phyloP scores from a whole-genome alignment of 1,284 basidiomycete genomes.

The Ustilago xerochloae region DNA sequence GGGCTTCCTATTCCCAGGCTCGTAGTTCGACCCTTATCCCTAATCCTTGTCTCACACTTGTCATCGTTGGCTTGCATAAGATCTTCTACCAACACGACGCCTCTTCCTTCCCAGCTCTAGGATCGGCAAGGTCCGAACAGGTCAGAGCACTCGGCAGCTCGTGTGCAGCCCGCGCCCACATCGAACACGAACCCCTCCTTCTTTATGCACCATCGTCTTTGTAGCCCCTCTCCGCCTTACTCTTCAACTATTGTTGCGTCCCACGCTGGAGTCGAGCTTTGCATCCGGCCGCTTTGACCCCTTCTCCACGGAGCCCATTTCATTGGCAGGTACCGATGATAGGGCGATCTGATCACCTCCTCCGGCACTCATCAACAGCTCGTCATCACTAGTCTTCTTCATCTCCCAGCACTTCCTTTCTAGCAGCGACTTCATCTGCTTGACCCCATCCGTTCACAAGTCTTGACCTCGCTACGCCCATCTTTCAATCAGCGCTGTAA shows the following conservation, averaged over 20 bases:
- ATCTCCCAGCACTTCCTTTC: not conserved
- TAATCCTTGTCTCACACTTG: not conserved
- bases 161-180: not conserved
- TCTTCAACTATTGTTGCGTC: not conserved
- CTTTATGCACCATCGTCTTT: not conserved
- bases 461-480: not conserved
- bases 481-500: not conserved
- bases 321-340: not conserved
- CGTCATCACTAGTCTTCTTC: not conserved
- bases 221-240: not conserved
- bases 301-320: not conserved
- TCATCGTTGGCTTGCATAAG: not conserved
- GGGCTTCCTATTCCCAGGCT: not conserved
- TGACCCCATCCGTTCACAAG: no score
- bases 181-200: not conserved
- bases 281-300: not conserved
- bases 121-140: not conserved
- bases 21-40: not conserved
- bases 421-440: not conserved
- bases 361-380: not conserved
- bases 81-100: slow-evolving; percentile 1
- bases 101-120: not conserved
- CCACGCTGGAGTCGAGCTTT: not conserved
- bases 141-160: not conserved
- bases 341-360: not conserved